Evolutionary conservation across 208 protist genomes (phyloP).

Genomic region (Leishmania turanica): DNA sequence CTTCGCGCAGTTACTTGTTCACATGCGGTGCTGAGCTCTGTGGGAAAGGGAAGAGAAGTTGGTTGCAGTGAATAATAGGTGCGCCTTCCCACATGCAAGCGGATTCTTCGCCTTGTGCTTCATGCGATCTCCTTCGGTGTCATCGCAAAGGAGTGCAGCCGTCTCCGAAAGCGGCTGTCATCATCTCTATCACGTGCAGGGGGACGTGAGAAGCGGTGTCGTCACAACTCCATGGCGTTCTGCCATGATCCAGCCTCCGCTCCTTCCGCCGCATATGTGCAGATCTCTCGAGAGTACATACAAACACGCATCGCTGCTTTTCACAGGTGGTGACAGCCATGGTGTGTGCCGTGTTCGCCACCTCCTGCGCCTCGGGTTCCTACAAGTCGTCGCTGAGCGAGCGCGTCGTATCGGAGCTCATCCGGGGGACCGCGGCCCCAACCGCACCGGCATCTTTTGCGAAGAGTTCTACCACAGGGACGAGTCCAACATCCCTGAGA

Average conservation of each 20-base stretch:
- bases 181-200: background rate
- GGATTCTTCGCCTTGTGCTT: background rate
- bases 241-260: background rate
- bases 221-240: background rate
- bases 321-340: background rate
- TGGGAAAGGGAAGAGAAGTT: background rate
- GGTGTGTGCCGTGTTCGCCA: constrained; percentile 66
- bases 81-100: background rate
- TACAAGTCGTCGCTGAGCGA: constrained; percentile 81
- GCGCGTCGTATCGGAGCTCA: constrained; percentile 66
- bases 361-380: constrained; percentile 82
- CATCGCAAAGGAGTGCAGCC: background rate
- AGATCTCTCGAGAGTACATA: background rate
- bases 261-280: background rate
- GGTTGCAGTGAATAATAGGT: background rate
- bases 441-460: constrained; percentile 74
- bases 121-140: background rate
- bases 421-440: constrained; percentile 29
- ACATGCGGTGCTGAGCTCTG: background rate
- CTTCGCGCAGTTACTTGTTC: too few relatives aligned
- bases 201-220: background rate
- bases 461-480: constrained; percentile 90
- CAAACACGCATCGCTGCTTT: background rate
- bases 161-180: background rate
- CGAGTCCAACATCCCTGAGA: constrained; percentile 28